These are phyloP conservation scores for Cyberlindnera mycetangii DNA, from an alignment of 805 yeast species.

Conservation along the genomic window DNA sequence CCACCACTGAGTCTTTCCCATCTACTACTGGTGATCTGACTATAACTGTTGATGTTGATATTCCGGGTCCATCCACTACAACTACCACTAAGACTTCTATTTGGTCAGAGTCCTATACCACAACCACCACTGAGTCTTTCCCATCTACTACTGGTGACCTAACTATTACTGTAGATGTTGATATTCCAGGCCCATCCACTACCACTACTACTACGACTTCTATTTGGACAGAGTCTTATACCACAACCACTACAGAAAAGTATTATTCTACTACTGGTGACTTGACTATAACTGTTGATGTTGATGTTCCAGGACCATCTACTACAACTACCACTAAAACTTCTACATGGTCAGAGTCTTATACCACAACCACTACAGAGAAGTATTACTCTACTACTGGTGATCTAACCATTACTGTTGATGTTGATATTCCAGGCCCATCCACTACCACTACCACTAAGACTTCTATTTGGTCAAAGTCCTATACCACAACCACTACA, in stretches of 20 bases:
- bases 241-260: conserved; percentile 3
- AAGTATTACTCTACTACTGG: conserved; percentile 17
- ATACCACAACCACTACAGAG: neutral
- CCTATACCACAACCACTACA: conserved; percentile 1
- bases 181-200: conserved; percentile 9
- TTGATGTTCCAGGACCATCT: conserved; percentile 1
- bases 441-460: neutral
- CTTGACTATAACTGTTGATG: conserved; percentile 7
- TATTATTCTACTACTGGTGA: conserved; percentile 11
- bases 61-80: conserved; percentile 7
- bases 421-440: conserved; percentile 4
- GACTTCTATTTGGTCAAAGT: neutral
- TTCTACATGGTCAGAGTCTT: conserved; percentile 2
- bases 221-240: neutral
- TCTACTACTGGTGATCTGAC: conserved; percentile 20
- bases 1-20: conserved; percentile 7
- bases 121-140: conserved; percentile 11
- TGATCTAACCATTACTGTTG: conserved; percentile 16
- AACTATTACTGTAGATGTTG: conserved; percentile 12
- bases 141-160: conserved; percentile 11
- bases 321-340: conserved; percentile 8
- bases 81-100: conserved; percentile 1
- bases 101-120: conserved; percentile 1
- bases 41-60: conserved; percentile 11
- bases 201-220: conserved; percentile 5